Base-by-base conservation (phyloP, 805 yeast genomes). In the Zygotorulaspora chibaensis region DNA sequence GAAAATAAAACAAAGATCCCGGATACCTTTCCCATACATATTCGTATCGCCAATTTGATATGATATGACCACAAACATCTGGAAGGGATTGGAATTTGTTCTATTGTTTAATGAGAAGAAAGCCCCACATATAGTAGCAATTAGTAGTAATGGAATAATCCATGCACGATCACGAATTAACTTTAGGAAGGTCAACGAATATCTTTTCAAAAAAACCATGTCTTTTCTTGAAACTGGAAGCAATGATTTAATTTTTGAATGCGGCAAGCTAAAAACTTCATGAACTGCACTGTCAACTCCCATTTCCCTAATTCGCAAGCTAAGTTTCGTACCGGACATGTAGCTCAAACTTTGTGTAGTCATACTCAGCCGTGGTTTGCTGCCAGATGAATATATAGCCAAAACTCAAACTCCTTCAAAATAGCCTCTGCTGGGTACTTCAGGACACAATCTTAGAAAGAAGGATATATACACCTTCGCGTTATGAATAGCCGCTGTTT, bases 11-110 rank as follows among this genome's bases (percentile, higher is more conserved):
- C 75, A 74, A 53, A 89, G 76, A 68, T 93, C 99, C 57, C 81
- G 80, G 38, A 62, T 70, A 46, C 99, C 99, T 67, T 93, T 93
- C 23, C 87, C 97, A 63, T 90, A 93, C 59, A 69, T 40, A 43
- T 80, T 77, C 1, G 86, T 74, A 25, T 77, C 81, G 17, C 72
- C 78, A 35, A 81, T 73, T 39, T 72, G 72, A 61, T 88, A 85
- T 0, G 93, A 81, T 10, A 85, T 72, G 5, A 76, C 64, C 31
- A 88, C 73, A 66, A 86, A 81, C 64, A 72, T 73, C 57, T 77
- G 80, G 47, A 88, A 67, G 2, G 79, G 76, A 62, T 87, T 87
- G 17, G 80, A 61, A 30, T 69, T 69, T 0, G 87, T 73, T 45
- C 72, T 73, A 55, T 84, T 78, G 17, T 79, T 80, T 1, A 86